Evolutionary conservation across 2,329 filamentous ascomycete genomes (phyloP), one percentile per base, ranked within the genome.

Genomic region (Neopestalotiopsis clavispora): DNA sequence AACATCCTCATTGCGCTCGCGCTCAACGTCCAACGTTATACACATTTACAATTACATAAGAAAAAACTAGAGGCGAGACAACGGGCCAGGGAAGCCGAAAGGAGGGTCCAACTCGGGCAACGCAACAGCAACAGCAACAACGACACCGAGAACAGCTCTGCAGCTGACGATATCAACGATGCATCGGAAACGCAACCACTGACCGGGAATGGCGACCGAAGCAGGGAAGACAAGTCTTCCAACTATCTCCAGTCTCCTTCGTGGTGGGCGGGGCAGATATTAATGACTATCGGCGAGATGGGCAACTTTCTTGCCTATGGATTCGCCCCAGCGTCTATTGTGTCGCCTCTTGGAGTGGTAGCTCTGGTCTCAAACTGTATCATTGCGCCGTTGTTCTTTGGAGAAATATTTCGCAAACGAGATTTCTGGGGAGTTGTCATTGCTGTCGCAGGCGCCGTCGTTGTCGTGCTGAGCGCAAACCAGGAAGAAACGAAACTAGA

Each of bases 271-370:
- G 96, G 96, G 23, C 95, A 98, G 73, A 87, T 97, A 17, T 86
- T 99, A 69, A 99, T 99, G 89, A 94, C 91, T 0, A 83, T 97
- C 30, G 96, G 96, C 68, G 96, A 99, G 83, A 92, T 93, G 77
- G 96, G 96, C 65, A 99, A 99, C 79, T 99, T 99, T 77, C 84
- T 99, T 71, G 96, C 96, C 0, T 99, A 99, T 77, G 96, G 96
- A 30, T 99, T 99, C 79, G 96, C 96, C 38, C 96, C 96, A 3
- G 96, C 96, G 7, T 98, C 96, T 14, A 98, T 99, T 75, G 96
- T 99, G 57, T 98, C 95, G 42, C 96, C 96, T 0, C 85, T 99
- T 5, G 96, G 96, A 10, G 96, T 99, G n/a, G 96, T 99, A 13
- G 96, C 96, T 2, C 85, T 99, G 71, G 91, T 99, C 60, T 97